Conservation (phyloP, 2,329 filamentous ascomycete genomes). For the Diaporthe ampelina region DNA sequence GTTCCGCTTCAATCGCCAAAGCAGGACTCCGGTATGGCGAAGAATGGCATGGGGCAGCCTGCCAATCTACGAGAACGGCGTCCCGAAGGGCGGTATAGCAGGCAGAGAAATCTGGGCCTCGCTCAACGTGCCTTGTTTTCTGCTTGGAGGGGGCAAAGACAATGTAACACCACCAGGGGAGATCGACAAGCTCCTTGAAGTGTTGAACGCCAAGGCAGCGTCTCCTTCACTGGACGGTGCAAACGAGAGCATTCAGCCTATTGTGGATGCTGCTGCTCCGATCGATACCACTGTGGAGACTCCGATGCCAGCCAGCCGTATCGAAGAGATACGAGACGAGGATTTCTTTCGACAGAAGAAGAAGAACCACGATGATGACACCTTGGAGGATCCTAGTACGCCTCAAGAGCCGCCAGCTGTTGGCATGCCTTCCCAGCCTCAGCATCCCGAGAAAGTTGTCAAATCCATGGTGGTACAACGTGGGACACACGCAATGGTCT, state of each 20-base stretch:
- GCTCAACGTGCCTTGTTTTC: conserved; percentile 79
- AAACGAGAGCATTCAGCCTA: conserved; percentile 44
- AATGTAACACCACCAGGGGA: conserved; percentile 80
- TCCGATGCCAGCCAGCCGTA: conserved; percentile 47
- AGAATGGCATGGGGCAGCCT: conserved; percentile 83
- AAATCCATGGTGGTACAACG: conserved; percentile 79
- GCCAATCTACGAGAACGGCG: conserved; percentile 68
- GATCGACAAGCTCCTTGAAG: conserved; percentile 73
- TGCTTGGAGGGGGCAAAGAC: conserved; percentile 85
- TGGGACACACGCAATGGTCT: conserved; percentile 87
- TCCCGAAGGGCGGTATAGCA: conserved; percentile 74
- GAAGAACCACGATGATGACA: conserved; percentile 45
- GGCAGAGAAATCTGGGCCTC: conserved; percentile 79
- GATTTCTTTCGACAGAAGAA: conserved; percentile 51
- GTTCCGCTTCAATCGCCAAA: conserved; percentile 84
- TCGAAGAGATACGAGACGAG: conserved; percentile 55
- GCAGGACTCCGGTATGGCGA: conserved; percentile 84
- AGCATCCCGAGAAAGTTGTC: conserved; percentile 67
- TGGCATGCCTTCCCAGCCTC: conserved; percentile 62
- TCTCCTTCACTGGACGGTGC: conserved; percentile 37
- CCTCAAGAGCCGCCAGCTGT: conserved; percentile 57
- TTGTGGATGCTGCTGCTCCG: conserved; percentile 65
- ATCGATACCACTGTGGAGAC: conserved; percentile 53
- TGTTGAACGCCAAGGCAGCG: conserved; percentile 50
- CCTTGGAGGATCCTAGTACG: conserved; percentile 62